Conservation (phyloP, 257 asterid species). For the Echium plantagineum region DNA sequence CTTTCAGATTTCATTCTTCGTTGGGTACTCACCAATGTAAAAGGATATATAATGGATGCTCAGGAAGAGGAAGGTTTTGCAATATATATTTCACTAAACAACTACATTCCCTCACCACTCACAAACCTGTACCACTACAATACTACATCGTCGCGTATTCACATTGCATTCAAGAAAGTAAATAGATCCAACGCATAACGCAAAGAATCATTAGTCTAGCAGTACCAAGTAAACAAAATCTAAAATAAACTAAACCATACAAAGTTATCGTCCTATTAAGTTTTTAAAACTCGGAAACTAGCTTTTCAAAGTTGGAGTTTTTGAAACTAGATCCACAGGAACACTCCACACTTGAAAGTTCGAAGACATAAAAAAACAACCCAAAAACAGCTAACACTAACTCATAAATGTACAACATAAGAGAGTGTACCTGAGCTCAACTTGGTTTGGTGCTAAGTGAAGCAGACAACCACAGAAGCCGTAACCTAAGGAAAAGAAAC, state of each 20-base stretch:
- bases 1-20: no score
- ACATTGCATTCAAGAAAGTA: neutral
- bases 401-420: neutral
- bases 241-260: no score
- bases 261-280: no score
- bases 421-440: conserved; percentile 9
- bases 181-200: neutral
- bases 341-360: conserved; percentile 5
- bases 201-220: neutral
- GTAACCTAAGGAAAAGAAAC: neutral
- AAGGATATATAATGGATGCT: no score
- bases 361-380: neutral
- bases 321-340: conserved; percentile 3
- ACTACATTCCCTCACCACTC: no score
- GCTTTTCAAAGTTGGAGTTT: no score
- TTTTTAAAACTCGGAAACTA: no score
- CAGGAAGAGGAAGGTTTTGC: no score
- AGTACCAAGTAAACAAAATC: no score
- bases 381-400: conserved; percentile 9
- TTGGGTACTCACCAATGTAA: no score
- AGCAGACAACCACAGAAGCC: neutral
- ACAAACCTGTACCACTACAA: neutral
- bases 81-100: no score
- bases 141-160: neutral
- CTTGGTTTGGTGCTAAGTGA: conserved; percentile 2